Evolutionary conservation across 2,329 filamentous ascomycete species (phyloP).

Genomic region (Myotisia sp.): DNA sequence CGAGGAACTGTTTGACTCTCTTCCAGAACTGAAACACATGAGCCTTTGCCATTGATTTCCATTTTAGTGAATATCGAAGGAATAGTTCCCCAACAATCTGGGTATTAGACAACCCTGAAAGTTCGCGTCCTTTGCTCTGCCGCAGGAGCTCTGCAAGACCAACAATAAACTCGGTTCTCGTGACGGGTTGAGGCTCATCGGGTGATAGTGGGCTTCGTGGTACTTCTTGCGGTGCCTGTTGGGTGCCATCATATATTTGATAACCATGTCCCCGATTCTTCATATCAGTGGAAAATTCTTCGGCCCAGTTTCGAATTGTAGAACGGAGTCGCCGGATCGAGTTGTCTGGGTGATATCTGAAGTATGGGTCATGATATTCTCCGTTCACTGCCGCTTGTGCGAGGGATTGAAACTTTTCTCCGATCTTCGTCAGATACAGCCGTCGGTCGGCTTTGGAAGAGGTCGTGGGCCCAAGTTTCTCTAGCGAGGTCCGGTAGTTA

Average conservation of each 20-base stretch:
- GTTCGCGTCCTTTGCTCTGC: constrained; percentile 17
- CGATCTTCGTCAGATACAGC: constrained; percentile 14
- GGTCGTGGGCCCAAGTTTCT: constrained; percentile 17
- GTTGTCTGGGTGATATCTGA: constrained; percentile 10
- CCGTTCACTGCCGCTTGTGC: constrained; percentile 16
- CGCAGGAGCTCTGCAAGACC: constrained; percentile 10
- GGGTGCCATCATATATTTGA: constrained; percentile 11
- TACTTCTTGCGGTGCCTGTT: neutral
- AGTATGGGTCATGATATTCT: constrained; percentile 16
- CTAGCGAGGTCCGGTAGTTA: constrained; percentile 19
- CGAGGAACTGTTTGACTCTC: constrained; percentile 12
- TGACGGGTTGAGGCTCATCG: constrained; percentile 12
- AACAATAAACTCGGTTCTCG: constrained; percentile 10
- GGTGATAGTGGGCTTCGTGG: constrained; percentile 6
- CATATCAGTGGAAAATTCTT: constrained; percentile 15
- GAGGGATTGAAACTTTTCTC: constrained; percentile 13
- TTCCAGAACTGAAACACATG: constrained; percentile 13
- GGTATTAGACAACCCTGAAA: constrained; percentile 29
- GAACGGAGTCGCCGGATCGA: constrained; percentile 14
- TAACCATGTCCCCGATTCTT: constrained; percentile 14
- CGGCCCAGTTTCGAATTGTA: constrained; percentile 13
- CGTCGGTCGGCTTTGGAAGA: constrained; percentile 12
- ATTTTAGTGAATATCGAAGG: constrained; percentile 25
- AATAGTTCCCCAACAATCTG: constrained; percentile 29
- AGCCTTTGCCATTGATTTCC: constrained; percentile 19